Evolutionary conservation across 345 rosid genomes (phyloP).

Genomic region (Pistacia vera): DNA sequence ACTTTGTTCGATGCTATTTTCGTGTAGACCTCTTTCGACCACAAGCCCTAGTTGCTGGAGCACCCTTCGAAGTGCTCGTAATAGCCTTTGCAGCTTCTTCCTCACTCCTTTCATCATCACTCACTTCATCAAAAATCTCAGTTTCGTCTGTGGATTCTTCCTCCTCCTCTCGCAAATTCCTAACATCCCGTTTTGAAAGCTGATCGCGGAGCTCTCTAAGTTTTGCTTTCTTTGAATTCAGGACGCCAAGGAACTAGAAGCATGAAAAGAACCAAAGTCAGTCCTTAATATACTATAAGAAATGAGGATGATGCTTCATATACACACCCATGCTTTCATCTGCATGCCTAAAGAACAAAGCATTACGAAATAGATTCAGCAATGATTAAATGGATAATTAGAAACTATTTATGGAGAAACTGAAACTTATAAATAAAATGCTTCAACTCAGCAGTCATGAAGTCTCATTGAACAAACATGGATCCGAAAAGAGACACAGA

Average conservation of each 20-base stretch:
- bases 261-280: slow-evolving; percentile 8
- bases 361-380: neutral
- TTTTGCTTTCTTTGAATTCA: slow-evolving; percentile 85
- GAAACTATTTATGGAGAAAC: neutral
- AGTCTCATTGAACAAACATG: neutral
- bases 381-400: neutral
- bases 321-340: neutral
- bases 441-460: neutral
- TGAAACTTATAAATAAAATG: neutral
- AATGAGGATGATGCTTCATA: neutral
- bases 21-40: slow-evolving; percentile 45
- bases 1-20: slow-evolving; percentile 23
- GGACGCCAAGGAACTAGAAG: slow-evolving; percentile 61
- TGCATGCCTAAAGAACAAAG: neutral
- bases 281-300: neutral
- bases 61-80: slow-evolving; percentile 40
- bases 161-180: slow-evolving; percentile 45
- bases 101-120: slow-evolving; percentile 40
- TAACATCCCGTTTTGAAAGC: slow-evolving; percentile 45
- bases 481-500: neutral
- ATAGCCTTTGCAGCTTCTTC: slow-evolving; percentile 41
- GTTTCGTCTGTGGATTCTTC: slow-evolving; percentile 64
- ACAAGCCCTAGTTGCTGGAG: slow-evolving; percentile 29
- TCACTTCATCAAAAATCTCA: slow-evolving; percentile 58
- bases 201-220: slow-evolving; percentile 78